Conservation (phyloP, 257 asterid species). For the Nicotiana knightiana region DNA sequence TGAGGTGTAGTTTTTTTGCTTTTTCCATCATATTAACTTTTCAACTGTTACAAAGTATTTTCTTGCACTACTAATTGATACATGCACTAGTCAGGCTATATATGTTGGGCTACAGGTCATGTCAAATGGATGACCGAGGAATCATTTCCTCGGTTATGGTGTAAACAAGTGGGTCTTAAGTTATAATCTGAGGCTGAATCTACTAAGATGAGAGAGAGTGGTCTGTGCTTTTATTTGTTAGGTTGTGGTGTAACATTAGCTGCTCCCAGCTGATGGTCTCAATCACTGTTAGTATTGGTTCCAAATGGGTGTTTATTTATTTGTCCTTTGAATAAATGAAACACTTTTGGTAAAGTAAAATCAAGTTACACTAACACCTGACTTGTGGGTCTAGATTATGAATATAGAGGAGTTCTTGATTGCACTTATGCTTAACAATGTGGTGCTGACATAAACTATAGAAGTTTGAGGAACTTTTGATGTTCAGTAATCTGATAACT, state of each 20-base stretch:
- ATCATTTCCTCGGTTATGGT: background rate
- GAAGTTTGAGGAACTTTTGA: background rate
- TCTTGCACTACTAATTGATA: background rate
- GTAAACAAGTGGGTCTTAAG: background rate
- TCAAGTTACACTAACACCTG: background rate
- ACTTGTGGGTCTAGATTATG: background rate
- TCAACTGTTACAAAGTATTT: background rate
- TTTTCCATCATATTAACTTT: background rate
- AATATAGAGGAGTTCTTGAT: background rate
- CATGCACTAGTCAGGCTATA: background rate
- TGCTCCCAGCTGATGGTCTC: slow-evolving; percentile 1
- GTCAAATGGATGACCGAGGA: background rate
- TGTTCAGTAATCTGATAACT: background rate
- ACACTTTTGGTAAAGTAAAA: background rate
- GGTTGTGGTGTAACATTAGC: background rate
- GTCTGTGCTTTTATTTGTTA: background rate
- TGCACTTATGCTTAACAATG: background rate
- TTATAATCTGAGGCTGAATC: background rate
- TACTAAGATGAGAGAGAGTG: background rate
- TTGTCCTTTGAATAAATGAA: background rate
- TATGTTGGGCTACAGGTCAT: background rate
- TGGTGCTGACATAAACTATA: background rate
- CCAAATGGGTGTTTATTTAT: background rate
- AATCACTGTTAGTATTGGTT: background rate
- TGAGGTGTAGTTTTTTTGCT: too few species aligned